Percentiles rank a stretch among this genome's conserved stretches.
These are phyloP conservation scores for Penicillium sp. DNA, from an alignment of 2,329 filamentous ascomycete genomes.

Conservation along the genomic window DNA sequence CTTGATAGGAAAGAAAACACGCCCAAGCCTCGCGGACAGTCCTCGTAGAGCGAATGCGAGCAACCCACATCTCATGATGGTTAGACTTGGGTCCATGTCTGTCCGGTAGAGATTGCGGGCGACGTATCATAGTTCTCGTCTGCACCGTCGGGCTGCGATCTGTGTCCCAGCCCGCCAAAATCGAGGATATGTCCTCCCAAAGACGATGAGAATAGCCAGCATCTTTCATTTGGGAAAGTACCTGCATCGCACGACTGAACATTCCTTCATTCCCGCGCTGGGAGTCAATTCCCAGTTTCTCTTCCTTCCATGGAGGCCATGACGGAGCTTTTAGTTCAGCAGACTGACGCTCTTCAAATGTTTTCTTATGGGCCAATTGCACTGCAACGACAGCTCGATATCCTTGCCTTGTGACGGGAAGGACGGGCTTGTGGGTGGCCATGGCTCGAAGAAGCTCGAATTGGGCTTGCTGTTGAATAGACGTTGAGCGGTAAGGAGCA, in stretches of 20 bases:
- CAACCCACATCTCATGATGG: slow-evolving; percentile 51
- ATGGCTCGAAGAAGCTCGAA: slow-evolving; percentile 58
- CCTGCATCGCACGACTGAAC: slow-evolving; percentile 55
- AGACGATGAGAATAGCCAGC: slow-evolving; percentile 54
- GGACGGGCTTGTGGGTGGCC: slow-evolving; percentile 52
- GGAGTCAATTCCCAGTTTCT: slow-evolving; percentile 60
- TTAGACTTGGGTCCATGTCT: slow-evolving; percentile 7
- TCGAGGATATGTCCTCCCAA: slow-evolving; percentile 55
- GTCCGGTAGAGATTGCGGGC: slow-evolving; percentile 20
- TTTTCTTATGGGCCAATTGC: slow-evolving; percentile 60
- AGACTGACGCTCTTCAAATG: slow-evolving; percentile 55
- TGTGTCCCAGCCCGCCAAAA: slow-evolving; percentile 62
- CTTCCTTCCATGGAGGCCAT: slow-evolving; percentile 66
- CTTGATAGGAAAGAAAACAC: slow-evolving; percentile 58
- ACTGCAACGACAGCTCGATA: slow-evolving; percentile 56
- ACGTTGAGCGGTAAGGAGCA: slow-evolving; percentile 49
- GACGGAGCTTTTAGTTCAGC: slow-evolving; percentile 58
- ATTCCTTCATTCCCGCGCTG: slow-evolving; percentile 56
- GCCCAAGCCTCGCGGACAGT: slow-evolving; percentile 65
- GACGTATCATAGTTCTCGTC: slow-evolving; percentile 48
- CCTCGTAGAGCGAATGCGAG: slow-evolving; percentile 58
- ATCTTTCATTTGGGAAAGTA: slow-evolving; percentile 57
- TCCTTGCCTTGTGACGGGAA: slow-evolving; percentile 57
- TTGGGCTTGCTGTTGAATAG: slow-evolving; percentile 56
- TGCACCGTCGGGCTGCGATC: slow-evolving; percentile 64